Conservation (phyloP, 2,329 filamentous ascomycete species). For the Colletotrichum endophyticum region DNA sequence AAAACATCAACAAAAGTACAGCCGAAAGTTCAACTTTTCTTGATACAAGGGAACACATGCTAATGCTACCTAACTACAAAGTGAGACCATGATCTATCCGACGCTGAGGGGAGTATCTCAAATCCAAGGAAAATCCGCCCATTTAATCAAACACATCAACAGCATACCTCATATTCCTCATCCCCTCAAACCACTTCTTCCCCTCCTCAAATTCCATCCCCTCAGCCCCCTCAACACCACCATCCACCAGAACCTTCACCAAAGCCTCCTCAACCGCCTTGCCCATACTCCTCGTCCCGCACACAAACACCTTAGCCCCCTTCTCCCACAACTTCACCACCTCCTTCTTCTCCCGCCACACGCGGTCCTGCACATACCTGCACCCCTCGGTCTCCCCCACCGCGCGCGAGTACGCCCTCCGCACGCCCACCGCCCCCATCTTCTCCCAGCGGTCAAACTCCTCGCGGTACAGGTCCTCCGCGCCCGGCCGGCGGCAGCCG, state of each 20-base stretch:
- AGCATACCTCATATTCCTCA: conserved; percentile 60
- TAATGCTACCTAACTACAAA: accelerated
- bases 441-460: conserved; percentile 52
- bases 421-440: conserved; percentile 57
- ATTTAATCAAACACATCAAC: conserved; percentile 64
- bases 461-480: conserved; percentile 50
- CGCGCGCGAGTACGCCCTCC: conserved; percentile 57
- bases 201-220: conserved; percentile 42
- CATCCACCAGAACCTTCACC: conserved; percentile 22
- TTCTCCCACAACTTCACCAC: conserved; percentile 36
- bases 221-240: conserved; percentile 24
- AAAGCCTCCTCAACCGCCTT: conserved; percentile 41
- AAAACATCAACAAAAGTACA: too few relatives aligned
- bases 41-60: accelerated
- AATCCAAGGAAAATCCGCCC: neutral
- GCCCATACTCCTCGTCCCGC: conserved; percentile 55
- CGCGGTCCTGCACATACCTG: conserved; percentile 51
- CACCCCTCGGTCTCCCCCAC: conserved; percentile 50
- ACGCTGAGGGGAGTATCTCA: neutral
- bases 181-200: conserved; percentile 51
- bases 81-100: neutral
- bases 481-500: conserved; percentile 45
- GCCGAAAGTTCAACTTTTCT: too few relatives aligned
- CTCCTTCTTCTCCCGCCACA: conserved; percentile 36
- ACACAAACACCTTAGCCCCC: conserved; percentile 63